Evolutionary conservation across 768 basidiomycete species (phyloP), one percentile per base, ranked within the genome.

Genomic region (Rhodotorula kratochvilovae): DNA sequence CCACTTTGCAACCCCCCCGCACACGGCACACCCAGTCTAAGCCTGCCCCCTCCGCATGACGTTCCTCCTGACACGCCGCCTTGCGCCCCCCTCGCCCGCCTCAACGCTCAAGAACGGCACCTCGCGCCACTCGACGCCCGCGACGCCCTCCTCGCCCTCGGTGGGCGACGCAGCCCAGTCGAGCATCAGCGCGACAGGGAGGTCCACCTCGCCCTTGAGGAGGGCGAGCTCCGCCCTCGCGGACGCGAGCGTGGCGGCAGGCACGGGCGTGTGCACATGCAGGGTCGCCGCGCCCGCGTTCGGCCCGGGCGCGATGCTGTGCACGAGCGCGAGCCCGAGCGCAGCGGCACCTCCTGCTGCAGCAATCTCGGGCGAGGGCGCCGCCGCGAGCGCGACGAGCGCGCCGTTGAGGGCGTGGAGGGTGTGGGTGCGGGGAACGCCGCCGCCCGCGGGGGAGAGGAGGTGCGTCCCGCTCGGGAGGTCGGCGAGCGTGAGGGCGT

Each of bases 171-270:
- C 71, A n/a, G 55, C 48, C 79, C 87, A 89, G 79, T 94, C 92
- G 61, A 96, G 82, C 88, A 92, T 86, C 0, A 89, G 92, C 87
- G 89, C 89, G 1, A 92, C 82, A 0, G 93, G 93, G 0, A 96
- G 80, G 79, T 94, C 92, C 76, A 93, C 82, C 78, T 92, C 91
- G 15, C 93, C 93, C 79, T 90, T 92, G 57, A 95, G 87, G 6
- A 95, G 77, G 29, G 73, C 8, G 85, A 81, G 33, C 77, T 78
- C 25, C 78, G 76, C 15, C 21, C 35, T 12, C 0, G 54, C 17
- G 16, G 31, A 23, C 0, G 77, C 72, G 5, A 95, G 83, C 1
- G 83, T 53, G 0, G 77, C 63, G 0, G 85, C 80, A 0, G 88
- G 86, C 2, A 92, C 70, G 0, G 94, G 91, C 0, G 93, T 92